Percentiles rank a stretch among this genome's conserved stretches.
phyloP scores from a whole-genome alignment of 2,329 filamentous ascomycete species.

The Waltergamsia citrina region DNA sequence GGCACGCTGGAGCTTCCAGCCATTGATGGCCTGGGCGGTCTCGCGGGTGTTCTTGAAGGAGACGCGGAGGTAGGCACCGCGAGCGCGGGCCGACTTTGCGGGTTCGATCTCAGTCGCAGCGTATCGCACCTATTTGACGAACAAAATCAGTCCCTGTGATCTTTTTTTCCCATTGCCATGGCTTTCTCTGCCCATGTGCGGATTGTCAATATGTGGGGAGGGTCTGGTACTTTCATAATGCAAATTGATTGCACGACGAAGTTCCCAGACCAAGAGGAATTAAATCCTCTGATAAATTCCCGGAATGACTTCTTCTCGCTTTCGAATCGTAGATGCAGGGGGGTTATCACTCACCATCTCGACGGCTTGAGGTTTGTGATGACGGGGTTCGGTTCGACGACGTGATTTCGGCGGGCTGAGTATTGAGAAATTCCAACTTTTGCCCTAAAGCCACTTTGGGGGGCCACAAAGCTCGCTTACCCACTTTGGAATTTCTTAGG shows the following conservation, averaged over 20 bases:
- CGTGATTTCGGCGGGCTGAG: conserved; percentile 35
- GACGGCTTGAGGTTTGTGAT: conserved; percentile 37
- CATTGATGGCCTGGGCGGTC: conserved; percentile 98
- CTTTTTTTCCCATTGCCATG: not conserved
- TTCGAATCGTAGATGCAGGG: not conserved
- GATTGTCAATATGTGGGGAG: not conserved
- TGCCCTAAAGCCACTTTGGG: conserved; percentile 22
- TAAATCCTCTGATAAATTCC: no score
- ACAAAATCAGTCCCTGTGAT: not conserved
- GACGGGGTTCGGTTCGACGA: conserved; percentile 38
- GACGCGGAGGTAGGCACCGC: conserved; percentile 97
- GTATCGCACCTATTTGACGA: conserved; percentile 80
- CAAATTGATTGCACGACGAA: not conserved
- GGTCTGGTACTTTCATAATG: not conserved
- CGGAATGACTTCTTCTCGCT: not conserved
- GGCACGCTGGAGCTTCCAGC: conserved; percentile 95
- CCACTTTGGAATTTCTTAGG: conserved; percentile 26
- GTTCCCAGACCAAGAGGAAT: no score
- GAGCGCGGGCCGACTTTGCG: conserved; percentile 92
- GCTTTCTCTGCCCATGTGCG: not conserved
- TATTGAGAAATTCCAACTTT: conserved; percentile 37
- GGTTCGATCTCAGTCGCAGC: conserved; percentile 79
- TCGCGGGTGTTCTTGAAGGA: conserved; percentile 99
- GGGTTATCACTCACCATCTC: conserved; percentile 48
- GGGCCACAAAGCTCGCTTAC: conserved; percentile 34